phyloP scores from a whole-genome alignment of 345 rosid genomes.

The Turritis glabra region DNA sequence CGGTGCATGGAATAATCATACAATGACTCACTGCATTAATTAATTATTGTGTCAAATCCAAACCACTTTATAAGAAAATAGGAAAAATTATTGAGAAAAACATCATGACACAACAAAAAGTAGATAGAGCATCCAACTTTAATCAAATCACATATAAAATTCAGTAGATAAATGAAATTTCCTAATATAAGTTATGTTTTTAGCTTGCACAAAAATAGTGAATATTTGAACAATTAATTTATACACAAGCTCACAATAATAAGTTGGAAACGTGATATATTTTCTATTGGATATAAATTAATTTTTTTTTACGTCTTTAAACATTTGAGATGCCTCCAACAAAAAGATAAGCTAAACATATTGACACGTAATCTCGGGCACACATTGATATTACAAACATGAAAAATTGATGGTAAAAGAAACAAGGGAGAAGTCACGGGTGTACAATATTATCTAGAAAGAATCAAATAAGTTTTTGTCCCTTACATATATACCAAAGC shows the following conservation, averaged over 20 bases:
- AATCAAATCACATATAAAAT: neutral
- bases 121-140: neutral
- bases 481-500: slow-evolving; percentile 35
- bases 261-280: neutral
- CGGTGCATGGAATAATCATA: neutral
- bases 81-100: neutral
- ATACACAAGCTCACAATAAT: neutral
- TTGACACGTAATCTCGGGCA: slow-evolving; percentile 14
- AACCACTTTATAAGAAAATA: neutral
- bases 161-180: neutral
- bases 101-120: neutral
- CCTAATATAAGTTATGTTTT: neutral
- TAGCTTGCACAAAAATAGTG: neutral
- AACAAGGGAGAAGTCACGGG: slow-evolving; percentile 40
- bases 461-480: slow-evolving; percentile 40
- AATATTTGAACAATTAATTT: too few relatives aligned
- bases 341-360: neutral
- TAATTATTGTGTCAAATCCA: slow-evolving; percentile 3
- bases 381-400: slow-evolving; percentile 28
- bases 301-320: neutral
- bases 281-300: neutral
- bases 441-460: slow-evolving; percentile 34
- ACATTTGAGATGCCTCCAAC: neutral
- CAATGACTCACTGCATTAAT: neutral
- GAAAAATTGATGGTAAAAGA: slow-evolving; percentile 18